Conservation (phyloP, 2,329 filamentous ascomycete species). For the Epichloe bromicola region DNA sequence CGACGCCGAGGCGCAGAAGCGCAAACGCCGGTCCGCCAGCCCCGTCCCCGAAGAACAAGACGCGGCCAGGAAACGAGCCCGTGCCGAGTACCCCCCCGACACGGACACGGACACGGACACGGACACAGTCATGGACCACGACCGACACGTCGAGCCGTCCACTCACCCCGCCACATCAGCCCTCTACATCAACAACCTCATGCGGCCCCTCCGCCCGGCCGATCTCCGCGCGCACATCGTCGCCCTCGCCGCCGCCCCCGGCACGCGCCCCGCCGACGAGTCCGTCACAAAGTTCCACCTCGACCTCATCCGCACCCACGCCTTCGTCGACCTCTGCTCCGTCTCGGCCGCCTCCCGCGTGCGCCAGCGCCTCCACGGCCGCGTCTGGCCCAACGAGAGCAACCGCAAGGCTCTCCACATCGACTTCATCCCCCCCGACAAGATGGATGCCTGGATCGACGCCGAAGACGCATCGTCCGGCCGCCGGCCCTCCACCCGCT, state of each 20-base stretch:
- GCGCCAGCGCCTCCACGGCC: conserved; percentile 61
- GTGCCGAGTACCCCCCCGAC: conserved; percentile 15
- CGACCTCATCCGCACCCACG: conserved; percentile 78
- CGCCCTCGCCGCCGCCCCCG: conserved; percentile 52
- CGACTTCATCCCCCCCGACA: conserved; percentile 74
- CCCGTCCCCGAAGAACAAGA: conserved; percentile 43
- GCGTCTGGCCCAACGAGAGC: conserved; percentile 76
- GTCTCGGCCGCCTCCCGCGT: conserved; percentile 62
- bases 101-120: neutral
- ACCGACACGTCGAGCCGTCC: conserved; percentile 36
- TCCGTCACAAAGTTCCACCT: conserved; percentile 58
- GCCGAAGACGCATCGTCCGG: conserved; percentile 42
- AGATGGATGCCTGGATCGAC: conserved; percentile 60
- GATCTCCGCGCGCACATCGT: conserved; percentile 57
- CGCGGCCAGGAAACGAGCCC: conserved; percentile 41
- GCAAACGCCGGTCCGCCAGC: conserved; percentile 53
- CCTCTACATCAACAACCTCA: conserved; percentile 81
- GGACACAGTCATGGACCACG: conserved; percentile 18
- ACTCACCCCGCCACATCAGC: conserved; percentile 61
- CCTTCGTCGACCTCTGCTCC: conserved; percentile 61
- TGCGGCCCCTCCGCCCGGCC: conserved; percentile 65
- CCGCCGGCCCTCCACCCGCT: conserved; percentile 35
- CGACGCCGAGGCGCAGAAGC: conserved; percentile 41
- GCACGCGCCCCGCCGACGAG: conserved; percentile 36
- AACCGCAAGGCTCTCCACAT: conserved; percentile 75